A percentile compares a stretch with the other conserved stretches of the same genome.
Evolutionary conservation across 805 yeast genomes (phyloP).

Genomic region (Starmera pachycereana): DNA sequence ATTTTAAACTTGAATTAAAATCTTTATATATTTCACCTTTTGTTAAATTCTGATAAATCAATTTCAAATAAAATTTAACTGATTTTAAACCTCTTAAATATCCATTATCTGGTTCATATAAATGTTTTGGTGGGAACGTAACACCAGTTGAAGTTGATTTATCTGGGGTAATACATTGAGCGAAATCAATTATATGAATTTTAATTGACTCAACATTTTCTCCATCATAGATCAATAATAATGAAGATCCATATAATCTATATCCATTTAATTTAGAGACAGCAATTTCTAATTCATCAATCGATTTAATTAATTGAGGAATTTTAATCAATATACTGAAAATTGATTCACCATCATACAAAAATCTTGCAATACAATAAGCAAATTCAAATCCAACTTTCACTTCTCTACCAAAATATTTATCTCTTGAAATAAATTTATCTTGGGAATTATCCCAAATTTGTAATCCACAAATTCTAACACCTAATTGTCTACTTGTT

Average conservation of each 20-base stretch:
- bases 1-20: slow-evolving; percentile 8
- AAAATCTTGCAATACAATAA: slow-evolving; percentile 60
- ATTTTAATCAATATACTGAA: slow-evolving; percentile 56
- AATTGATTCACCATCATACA: slow-evolving; percentile 61
- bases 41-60: slow-evolving; percentile 47
- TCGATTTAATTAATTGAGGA: slow-evolving; percentile 50
- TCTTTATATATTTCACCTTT: slow-evolving; percentile 24
- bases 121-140: slow-evolving; percentile 65
- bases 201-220: slow-evolving; percentile 21
- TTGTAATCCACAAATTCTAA: slow-evolving; percentile 92
- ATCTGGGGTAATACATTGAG: slow-evolving; percentile 75
- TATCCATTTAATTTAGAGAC: slow-evolving; percentile 57
- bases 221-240: slow-evolving; percentile 86
- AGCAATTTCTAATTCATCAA: slow-evolving; percentile 47
- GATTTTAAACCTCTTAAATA: slow-evolving; percentile 74
- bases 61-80: slow-evolving; percentile 54
- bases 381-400: slow-evolving; percentile 67
- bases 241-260: slow-evolving; percentile 84
- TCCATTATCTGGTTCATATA: slow-evolving; percentile 62
- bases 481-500: slow-evolving; percentile 76
- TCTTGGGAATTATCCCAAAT: slow-evolving; percentile 46
- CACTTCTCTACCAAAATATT: slow-evolving; percentile 82
- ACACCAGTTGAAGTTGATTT: slow-evolving; percentile 30
- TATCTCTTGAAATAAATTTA: slow-evolving; percentile 63
- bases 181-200: slow-evolving; percentile 89